Base-by-base conservation (phyloP, 2,329 filamentous ascomycete species). In the Penicillium oxalicum region DNA sequence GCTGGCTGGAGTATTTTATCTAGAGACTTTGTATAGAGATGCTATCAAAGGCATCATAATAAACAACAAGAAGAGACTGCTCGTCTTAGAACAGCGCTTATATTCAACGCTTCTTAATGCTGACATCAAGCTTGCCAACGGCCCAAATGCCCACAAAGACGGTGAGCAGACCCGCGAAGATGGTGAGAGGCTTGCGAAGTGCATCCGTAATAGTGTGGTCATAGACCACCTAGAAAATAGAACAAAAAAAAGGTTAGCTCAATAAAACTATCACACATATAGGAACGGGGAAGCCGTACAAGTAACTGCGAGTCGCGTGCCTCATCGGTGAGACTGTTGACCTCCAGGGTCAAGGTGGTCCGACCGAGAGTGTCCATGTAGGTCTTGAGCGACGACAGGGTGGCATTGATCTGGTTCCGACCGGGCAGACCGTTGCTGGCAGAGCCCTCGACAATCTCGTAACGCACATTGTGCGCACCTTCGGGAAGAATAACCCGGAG, bases 351-450 rank as follows among this genome's bases (percentile, higher is more conserved):
- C 52, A 98, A 77, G 0, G 84, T 80, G 0, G 91, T 94, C 55
- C 93, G 87, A 52, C 93, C 93, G 29, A 91, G 62, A 0, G 93
- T 97, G 70, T 98, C 93, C 73, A 98, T 86, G 72, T 90, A 98
- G 0, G 91, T 96, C 70, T 84, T 85, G 73, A 93, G 82, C n/a
- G 85, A 71, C 55, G 78, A 80, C 18, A 76, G 72, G n/a, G 74
- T 70, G 53, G 81, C 79, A 42, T 78, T 76, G 42, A 82, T 75
- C 45, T 64, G 57, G 51, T 59, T 65, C 8, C 58, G 49, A 48
- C 93, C 67, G 1, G 91, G 90, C 29, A 95, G 76, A 4, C 81
- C 79, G 45, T 89, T 89, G 56, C 61, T 64, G 35, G 58, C 48
- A 55, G 81, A 76, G 64, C 85, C 91, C 66, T 87, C 82, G 60